Evolutionary conservation across 2,329 filamentous ascomycete genomes (phyloP).

Genomic region (Aschersonia sp.): DNA sequence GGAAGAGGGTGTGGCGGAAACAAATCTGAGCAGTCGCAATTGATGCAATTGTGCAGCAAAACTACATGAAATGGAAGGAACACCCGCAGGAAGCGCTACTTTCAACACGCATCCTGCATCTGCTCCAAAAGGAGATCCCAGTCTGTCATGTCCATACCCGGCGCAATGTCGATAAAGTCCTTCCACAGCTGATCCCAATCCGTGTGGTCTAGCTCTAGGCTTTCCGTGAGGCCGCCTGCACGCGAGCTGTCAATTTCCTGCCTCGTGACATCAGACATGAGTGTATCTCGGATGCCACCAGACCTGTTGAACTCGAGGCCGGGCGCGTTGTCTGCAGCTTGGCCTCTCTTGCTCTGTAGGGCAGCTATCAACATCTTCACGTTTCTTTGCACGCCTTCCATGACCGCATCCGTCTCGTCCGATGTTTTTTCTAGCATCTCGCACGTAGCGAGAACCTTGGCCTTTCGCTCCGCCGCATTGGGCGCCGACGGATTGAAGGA

Average conservation of each 20-base stretch:
- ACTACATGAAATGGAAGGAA: too few species aligned
- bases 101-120: neutral
- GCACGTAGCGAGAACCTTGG: constrained; percentile 5
- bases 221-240: neutral
- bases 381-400: constrained; percentile 3
- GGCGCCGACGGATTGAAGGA: too few species aligned
- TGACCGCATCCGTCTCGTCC: constrained; percentile 1
- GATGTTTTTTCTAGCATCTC: constrained; percentile 4
- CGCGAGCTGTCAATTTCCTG: neutral
- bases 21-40: neutral
- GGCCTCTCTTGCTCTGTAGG: neutral
- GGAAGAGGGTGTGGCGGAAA: too few species aligned
- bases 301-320: neutral
- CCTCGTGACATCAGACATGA: neutral
- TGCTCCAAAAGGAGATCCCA: constrained; percentile 4
- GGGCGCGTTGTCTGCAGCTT: neutral
- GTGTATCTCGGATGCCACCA: neutral
- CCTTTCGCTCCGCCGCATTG: neutral
- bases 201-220: neutral
- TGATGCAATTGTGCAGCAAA: too few species aligned
- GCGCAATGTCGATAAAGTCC: constrained; percentile 4
- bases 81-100: neutral
- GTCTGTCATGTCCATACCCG: constrained; percentile 3
- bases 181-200: constrained; percentile 4
- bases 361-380: constrained; percentile 3